Conservation (phyloP, 331 rosid species). For the Stylosanthes scabra region DNA sequence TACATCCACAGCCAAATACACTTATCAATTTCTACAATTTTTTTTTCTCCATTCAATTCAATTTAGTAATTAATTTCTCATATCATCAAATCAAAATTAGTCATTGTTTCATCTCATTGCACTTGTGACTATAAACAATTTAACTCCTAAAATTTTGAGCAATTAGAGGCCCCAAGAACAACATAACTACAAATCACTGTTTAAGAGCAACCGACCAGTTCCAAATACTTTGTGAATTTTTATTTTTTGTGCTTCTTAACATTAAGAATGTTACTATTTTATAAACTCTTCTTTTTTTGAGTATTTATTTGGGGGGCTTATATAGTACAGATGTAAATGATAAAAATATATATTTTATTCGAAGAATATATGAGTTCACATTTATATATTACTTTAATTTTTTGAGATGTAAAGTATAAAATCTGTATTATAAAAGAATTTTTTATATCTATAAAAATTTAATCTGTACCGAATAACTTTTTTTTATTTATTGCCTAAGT, state of each 20-base stretch:
- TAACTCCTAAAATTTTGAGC: constrained; percentile 19
- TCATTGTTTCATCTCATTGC: constrained; percentile 34
- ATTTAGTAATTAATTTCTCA: too few species aligned
- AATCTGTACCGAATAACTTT: too few species aligned
- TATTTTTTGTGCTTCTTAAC: constrained; percentile 39
- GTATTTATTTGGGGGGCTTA: too few species aligned
- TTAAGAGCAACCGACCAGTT: constrained; percentile 54
- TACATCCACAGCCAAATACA: constrained; percentile 58
- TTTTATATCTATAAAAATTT: too few species aligned
- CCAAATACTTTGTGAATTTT: constrained; percentile 39
- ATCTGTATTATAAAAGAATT: too few species aligned
- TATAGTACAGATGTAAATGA: too few species aligned
- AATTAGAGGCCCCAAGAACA: constrained; percentile 38
- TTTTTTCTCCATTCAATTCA: too few species aligned
- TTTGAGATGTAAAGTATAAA: too few species aligned
- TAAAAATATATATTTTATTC: too few species aligned
- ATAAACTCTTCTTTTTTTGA: neutral
- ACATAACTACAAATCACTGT: constrained; percentile 49
- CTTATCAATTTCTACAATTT: constrained; percentile 41
- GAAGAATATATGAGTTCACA: too few species aligned
- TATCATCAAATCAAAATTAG: neutral
- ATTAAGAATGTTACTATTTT: constrained; percentile 37
- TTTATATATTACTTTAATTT: too few species aligned
- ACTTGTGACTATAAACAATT: constrained; percentile 39
- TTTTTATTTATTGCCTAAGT: constrained; percentile 26